Base-by-base conservation (phyloP, 352 stramenopile genomes). In the Peronospora belbahrii region DNA sequence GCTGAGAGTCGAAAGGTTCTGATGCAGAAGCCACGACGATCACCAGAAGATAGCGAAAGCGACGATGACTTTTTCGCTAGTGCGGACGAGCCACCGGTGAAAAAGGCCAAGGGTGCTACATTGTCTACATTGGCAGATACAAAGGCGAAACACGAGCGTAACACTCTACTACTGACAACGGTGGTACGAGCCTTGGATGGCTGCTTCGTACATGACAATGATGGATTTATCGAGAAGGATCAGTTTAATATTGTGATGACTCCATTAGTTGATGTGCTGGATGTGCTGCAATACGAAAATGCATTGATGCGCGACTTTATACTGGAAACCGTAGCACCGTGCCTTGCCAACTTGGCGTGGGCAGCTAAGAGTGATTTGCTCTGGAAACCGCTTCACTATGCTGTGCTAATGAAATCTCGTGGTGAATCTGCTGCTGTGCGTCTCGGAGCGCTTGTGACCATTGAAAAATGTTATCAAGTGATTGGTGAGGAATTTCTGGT, bases 381-480 rank as follows among this genome's bases (percentile, higher is more conserved):
- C 7, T 95, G 84, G 84, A 95, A 95, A 56, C 81, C 77, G 32
- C 61, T 95, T 48, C 83, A 95, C 63, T 91, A 95, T 42, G 72
- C 77, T 9, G 74, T 95, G 42, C 62, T 93, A 15, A 92, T 95
- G 76, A 90, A 93, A 54, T 89, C 83, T 35, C 82, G 84, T 32
- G 63, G 62, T n/a, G 70, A 87, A 34, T 52, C 51, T 24, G 55
- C 75, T 1, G 54, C 64, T 23, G 74, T 93, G 45, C 80, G 84
- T 18, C 67, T 92, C 2, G 79, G 78, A 33, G 73, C 79, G 45
- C 58, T 95, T 42, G 76, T 87, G 62, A 79, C 77, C 3, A 65
- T 94, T 14, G 74, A 92, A 42, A 81, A 88, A 62, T 92, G 83
- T 62, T 95, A 92, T 62, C 57, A 76, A 44, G 71, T 90, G 41